These are phyloP conservation scores for Cladorrhinum samala DNA, from an alignment of 495 filamentous ascomycete species.

Conservation along the genomic window DNA sequence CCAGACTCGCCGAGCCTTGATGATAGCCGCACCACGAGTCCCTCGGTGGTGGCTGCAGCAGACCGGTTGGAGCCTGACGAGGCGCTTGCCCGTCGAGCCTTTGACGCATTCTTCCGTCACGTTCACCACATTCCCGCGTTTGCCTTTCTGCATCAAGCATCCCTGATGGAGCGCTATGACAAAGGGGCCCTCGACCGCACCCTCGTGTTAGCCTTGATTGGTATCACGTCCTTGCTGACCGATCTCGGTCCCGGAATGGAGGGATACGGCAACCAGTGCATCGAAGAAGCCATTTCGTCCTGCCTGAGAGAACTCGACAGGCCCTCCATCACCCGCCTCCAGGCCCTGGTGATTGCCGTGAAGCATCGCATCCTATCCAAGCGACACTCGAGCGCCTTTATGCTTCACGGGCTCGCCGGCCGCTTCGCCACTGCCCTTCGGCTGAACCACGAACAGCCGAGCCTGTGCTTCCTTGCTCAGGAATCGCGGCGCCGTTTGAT, in stretches of 20 bases:
- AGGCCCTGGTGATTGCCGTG: conserved; percentile 43
- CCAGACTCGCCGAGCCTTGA: conserved; percentile 6
- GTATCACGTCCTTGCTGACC: conserved; percentile 40
- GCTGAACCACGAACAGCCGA: conserved; percentile 43
- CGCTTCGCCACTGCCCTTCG: conserved; percentile 44
- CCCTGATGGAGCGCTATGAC: conserved; percentile 46
- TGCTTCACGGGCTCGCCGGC: conserved; percentile 41
- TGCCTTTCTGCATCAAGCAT: conserved; percentile 45
- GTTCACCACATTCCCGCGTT: conserved; percentile 47
- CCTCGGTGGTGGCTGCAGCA: conserved; percentile 1
- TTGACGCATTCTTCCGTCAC: conserved; percentile 44
- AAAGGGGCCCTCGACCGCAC: conserved; percentile 43
- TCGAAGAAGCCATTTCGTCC: conserved; percentile 39
- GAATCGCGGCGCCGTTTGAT: conserved; percentile 46
- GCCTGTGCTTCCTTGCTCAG: conserved; percentile 43
- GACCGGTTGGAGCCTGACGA: conserved; percentile 30
- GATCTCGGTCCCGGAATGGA: conserved; percentile 38
- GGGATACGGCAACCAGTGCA: conserved; percentile 40
- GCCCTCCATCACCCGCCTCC: conserved; percentile 40
- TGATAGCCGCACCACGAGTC: conserved; percentile 17
- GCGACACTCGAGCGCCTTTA: conserved; percentile 42
- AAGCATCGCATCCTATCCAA: conserved; percentile 44
- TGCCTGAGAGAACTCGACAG: conserved; percentile 40
- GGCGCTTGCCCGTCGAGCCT: conserved; percentile 34
- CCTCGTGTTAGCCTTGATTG: conserved; percentile 42